Conservation (phyloP, 495 filamentous ascomycete species). For the Xylaria intraflava region DNA sequence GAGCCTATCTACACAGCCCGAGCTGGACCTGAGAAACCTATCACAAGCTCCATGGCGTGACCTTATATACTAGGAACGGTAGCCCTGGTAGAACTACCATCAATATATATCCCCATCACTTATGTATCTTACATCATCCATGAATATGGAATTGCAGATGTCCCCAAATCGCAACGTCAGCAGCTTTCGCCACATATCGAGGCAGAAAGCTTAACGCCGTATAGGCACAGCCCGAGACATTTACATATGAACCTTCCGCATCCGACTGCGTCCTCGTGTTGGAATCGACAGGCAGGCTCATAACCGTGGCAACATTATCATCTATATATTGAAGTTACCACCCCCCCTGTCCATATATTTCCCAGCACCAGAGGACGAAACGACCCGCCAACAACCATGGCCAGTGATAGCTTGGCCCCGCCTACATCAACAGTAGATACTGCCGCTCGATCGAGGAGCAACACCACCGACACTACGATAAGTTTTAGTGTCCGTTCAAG, state of each 20-base stretch:
- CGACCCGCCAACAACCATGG: slow-evolving; percentile 11
- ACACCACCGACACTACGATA: slow-evolving; percentile 20
- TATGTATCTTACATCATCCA: background rate
- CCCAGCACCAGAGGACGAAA: background rate
- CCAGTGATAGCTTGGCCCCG: slow-evolving; percentile 19
- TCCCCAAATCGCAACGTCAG: slow-evolving; percentile 1
- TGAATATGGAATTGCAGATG: background rate
- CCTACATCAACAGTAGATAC: slow-evolving; percentile 19
- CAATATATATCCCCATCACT: no score
- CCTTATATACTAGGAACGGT: no score
- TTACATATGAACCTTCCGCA: slow-evolving; percentile 8
- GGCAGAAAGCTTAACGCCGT: background rate
- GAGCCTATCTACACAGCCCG: slow-evolving; percentile 7
- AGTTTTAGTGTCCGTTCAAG: slow-evolving; percentile 18
- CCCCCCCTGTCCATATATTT: background rate
- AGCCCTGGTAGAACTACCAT: background rate
- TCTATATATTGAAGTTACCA: background rate
- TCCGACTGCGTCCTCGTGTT: background rate
- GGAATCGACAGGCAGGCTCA: background rate
- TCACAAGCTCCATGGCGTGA: no score
- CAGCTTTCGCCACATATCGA: slow-evolving; percentile 2
- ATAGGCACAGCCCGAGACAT: background rate
- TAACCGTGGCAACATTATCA: background rate
- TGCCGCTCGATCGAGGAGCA: slow-evolving; percentile 22
- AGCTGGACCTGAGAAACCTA: background rate